Conservation (phyloP, 495 filamentous ascomycete species). For the Penicillium bialowiezense region DNA sequence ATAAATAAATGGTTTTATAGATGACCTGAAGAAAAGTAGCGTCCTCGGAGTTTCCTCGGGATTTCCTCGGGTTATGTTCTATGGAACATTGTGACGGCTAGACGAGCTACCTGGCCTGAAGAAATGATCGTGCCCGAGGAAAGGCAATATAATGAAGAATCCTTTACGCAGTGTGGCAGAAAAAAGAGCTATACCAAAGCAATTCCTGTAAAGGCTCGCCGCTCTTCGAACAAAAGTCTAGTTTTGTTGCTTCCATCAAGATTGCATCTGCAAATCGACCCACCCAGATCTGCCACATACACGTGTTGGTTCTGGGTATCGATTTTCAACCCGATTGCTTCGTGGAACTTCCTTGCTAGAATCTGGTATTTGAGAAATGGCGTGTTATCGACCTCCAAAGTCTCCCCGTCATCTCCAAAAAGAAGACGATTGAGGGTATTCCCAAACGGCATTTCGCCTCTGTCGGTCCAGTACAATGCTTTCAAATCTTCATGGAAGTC, state of each 20-base stretch:
- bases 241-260: neutral
- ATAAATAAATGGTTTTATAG: no score
- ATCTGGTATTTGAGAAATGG: neutral
- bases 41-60: no score
- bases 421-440: neutral
- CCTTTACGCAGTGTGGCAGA: no score
- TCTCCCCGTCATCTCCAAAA: neutral
- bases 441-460: neutral
- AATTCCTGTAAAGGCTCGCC: no score
- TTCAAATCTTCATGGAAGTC: neutral
- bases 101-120: no score
- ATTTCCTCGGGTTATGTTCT: no score
- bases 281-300: neutral
- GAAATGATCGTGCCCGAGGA: no score
- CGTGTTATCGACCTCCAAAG: neutral
- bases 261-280: neutral
- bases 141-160: no score
- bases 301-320: neutral
- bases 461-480: neutral
- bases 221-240: neutral
- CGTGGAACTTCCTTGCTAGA: neutral
- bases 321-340: neutral
- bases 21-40: no score
- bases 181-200: no score
- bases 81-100: no score